Evolutionary conservation across 176 grass and related monocot genomes (phyloP), one percentile per base, ranked within the genome.

Genomic region (Tillandsia leiboldiana): DNA sequence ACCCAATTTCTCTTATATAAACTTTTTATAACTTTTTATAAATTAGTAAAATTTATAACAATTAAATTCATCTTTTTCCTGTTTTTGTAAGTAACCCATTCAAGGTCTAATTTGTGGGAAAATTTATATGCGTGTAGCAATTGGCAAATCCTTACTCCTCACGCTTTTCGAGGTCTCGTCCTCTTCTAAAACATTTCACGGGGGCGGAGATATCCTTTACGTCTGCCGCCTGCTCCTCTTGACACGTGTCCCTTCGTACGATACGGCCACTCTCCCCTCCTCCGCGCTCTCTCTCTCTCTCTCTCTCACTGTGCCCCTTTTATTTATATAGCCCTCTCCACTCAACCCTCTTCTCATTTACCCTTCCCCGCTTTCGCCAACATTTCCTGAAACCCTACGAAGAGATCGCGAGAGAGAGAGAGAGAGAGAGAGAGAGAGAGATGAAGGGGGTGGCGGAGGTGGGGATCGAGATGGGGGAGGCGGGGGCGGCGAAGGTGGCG

Each of bases 391-490:
- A 58, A 58, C 14, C 54, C n/a, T 17, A 20, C 54, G 54, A 6
- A 54, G 9, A 15, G 14, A 67, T 13, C 5, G 27, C 17, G 42
- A 48, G 42, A 23, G 1, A 2, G 65, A 27, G 56, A 23, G 10
- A 3, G 56, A 9, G 22, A 61, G 42, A 48, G 42, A 23, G 1
- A 2, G 65, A 27, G 56, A 23, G 10, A 3, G 56, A 9, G 22
- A 61, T 15, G 56, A 61, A 61, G 56, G 56, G 56, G 56, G 17
- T 20, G n/a, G 56, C 17, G n/a, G 77, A 73, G 70, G 59, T 80
- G 65, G 81, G 85, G 26, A 92, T 92, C 70, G 70, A 88, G 66
- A 86, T 83, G 73, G 79, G 79, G n/a, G 51, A 78, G 48, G 53
- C 24, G 61, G 78, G n/a, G 24, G 63, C 64, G 77, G 78, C 70